These are phyloP conservation scores for Pezizomycotina sp. DNA, from an alignment of 2,329 filamentous ascomycete species.

Conservation along the genomic window DNA sequence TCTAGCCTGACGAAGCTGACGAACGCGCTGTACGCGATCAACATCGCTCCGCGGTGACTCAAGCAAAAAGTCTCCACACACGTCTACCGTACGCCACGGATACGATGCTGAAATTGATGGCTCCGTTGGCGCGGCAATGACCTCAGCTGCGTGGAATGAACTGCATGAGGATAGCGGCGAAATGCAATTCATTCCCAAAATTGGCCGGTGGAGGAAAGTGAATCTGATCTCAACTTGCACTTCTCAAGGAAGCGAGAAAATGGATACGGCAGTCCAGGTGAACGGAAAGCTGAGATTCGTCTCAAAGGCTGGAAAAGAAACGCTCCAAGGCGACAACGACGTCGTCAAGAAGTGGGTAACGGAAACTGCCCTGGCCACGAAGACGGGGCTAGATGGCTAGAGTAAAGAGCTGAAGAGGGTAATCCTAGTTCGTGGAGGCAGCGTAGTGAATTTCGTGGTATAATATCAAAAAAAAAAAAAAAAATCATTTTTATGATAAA, in stretches of 20 bases:
- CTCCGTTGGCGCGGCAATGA: conserved; percentile 64
- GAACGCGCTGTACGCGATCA: conserved; percentile 43
- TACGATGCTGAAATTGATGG: conserved; percentile 52
- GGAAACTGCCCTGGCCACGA: no score
- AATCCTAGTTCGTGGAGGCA: conserved; percentile 50
- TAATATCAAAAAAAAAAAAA: conserved; percentile 3
- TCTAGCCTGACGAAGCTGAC: conserved; percentile 71
- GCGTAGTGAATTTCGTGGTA: conserved; percentile 56
- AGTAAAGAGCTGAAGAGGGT: conserved; percentile 42
- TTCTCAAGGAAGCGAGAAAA: conserved; percentile 31
- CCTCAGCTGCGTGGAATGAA: conserved; percentile 62
- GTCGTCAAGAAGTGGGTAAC: conserved; percentile 44
- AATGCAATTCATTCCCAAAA: conserved; percentile 37
- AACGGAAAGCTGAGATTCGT: conserved; percentile 61
- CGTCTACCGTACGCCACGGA: conserved; percentile 38
- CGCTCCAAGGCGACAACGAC: conserved; percentile 43
- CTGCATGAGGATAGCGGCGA: conserved; percentile 33
- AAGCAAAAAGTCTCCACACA: conserved; percentile 8
- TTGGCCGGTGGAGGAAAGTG: conserved; percentile 39
- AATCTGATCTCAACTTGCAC: conserved; percentile 37
- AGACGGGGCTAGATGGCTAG: conserved; percentile 42
- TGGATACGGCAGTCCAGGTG: conserved; percentile 50
- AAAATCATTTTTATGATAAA: neutral
- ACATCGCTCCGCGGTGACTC: conserved; percentile 25
- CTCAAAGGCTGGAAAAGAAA: conserved; percentile 31